These are phyloP conservation scores for Hansenula lynferdii DNA, from an alignment of 1,139 yeast species.

Conservation along the genomic window DNA sequence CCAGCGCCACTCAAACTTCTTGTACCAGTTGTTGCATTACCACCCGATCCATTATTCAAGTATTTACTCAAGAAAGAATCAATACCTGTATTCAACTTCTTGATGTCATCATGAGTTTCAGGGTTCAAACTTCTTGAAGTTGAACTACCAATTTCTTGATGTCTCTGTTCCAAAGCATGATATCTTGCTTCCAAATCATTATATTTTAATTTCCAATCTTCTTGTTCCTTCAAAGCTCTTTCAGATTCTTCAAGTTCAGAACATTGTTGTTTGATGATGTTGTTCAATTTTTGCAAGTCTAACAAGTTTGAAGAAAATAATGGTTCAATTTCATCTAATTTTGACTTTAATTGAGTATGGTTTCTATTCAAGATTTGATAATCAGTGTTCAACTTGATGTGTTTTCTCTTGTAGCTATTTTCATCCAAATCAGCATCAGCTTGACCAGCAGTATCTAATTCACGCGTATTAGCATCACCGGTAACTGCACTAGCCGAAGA, in stretches of 20 bases:
- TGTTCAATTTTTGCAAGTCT: conserved; percentile 49
- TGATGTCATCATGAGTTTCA: conserved; percentile 14
- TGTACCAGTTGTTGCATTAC: conserved; percentile 5
- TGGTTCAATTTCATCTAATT: conserved; percentile 44
- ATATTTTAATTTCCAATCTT: conserved; percentile 40
- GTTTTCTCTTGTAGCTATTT: conserved; percentile 15
- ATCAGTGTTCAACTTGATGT: conserved; percentile 40
- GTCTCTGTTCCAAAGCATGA: conserved; percentile 41
- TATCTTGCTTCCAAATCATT: conserved; percentile 43
- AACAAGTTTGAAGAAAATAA: conserved; percentile 52
- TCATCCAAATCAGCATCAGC: conserved; percentile 19
- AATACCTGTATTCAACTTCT: conserved; percentile 13
- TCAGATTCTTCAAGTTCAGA: conserved; percentile 38
- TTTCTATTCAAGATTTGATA: conserved; percentile 44
- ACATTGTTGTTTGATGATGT: conserved; percentile 51
- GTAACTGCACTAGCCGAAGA: conserved; percentile 23
- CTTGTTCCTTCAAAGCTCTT: conserved; percentile 40
- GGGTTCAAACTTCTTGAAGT: conserved; percentile 16
- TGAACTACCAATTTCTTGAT: conserved; percentile 27
- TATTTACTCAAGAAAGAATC: conserved; percentile 17
- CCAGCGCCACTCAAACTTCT: not conserved
- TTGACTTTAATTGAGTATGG: conserved; percentile 36
- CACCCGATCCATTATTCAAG: conserved; percentile 9
- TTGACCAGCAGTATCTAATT: conserved; percentile 8
- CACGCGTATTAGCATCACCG: not conserved